Conservation (phyloP, 148 eudicot species). For the Heliosperma pusillum region DNA sequence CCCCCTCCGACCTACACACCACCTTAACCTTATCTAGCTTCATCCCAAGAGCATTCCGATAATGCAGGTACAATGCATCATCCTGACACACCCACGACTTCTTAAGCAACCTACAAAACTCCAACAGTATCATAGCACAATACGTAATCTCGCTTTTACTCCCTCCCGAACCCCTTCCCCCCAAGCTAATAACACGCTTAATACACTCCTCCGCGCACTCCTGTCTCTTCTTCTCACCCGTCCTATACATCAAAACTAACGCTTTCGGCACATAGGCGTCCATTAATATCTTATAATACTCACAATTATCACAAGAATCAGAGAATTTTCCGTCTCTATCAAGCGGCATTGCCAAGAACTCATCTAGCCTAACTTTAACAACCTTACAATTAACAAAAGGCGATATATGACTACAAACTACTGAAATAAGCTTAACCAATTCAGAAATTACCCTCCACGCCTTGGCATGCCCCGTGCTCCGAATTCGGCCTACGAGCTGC, state of each 20-base stretch:
- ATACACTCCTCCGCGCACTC: conserved; percentile 51
- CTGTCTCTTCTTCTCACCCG: conserved; percentile 27
- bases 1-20: conserved; percentile 12
- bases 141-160: conserved; percentile 10
- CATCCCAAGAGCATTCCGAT: conserved; percentile 58
- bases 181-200: conserved; percentile 32
- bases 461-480: conserved; percentile 57
- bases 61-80: conserved; percentile 44
- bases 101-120: conserved; percentile 59
- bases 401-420: conserved; percentile 33
- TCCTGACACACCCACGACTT: conserved; percentile 6
- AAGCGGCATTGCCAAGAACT: conserved; percentile 12
- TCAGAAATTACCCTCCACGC: conserved; percentile 53
- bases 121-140: conserved; percentile 52
- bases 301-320: conserved; percentile 3
- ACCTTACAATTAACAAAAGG: neutral
- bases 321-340: neutral
- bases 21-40: conserved; percentile 37
- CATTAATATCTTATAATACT: conserved; percentile 43
- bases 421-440: conserved; percentile 35
- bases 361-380: conserved; percentile 19
- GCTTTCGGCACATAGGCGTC: conserved; percentile 48
- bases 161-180: conserved; percentile 13
- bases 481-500: conserved; percentile 60
- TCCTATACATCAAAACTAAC: conserved; percentile 59